Base-by-base conservation (phyloP, 2,329 filamentous ascomycete genomes). In the Monilinia fructicola region DNA sequence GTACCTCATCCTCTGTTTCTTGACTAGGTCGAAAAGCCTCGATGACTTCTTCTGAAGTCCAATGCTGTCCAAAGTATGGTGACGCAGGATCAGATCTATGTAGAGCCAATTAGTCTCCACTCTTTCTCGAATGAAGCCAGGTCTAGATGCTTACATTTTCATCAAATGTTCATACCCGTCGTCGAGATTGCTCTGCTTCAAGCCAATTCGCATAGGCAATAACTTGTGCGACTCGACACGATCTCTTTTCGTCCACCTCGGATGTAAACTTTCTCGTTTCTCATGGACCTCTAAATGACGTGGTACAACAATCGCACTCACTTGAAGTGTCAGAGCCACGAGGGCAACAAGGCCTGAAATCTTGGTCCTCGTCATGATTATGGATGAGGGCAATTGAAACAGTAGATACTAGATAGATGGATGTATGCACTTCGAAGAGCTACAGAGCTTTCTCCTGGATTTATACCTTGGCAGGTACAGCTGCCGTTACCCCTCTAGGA, bases 61-160 rank as follows among this genome's bases (percentile, higher is more conserved):
- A 77, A 65, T 78, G 73, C 54, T 78, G 75, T 38, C 75, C 78
- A 68, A 77, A 79, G 16, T 75, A 74, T 4, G 70, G 58, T 21
- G 72, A 75, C 3, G 62, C 55, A 23, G 72, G 72, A 46, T 71
- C 59, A 28, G 73, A 74, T 44, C 73, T 74, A 71, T 64, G 9
- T 10, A 28, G 38, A 26, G n/a, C 54, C 26, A 23, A 23, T 61
- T 42, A 52, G 21, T 23, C 12, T 64, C 4, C 21, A 21, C 23
- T 28, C 28, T 38, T 21, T 28, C 46, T n/a, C 7, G 3, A 42
- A 10, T 10, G 23, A 44, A 52, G 76, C 61, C 78, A 65, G 0
- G 54, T 38, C 40, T 31, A 11, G 28, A 3, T 14, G 70, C 71
- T 73, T 56, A 74, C 72, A 74, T 71, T 16, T 70, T 70, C 71